These are phyloP conservation scores for Fusarium poae DNA, from an alignment of 2,329 filamentous ascomycete species.

Conservation along the genomic window DNA sequence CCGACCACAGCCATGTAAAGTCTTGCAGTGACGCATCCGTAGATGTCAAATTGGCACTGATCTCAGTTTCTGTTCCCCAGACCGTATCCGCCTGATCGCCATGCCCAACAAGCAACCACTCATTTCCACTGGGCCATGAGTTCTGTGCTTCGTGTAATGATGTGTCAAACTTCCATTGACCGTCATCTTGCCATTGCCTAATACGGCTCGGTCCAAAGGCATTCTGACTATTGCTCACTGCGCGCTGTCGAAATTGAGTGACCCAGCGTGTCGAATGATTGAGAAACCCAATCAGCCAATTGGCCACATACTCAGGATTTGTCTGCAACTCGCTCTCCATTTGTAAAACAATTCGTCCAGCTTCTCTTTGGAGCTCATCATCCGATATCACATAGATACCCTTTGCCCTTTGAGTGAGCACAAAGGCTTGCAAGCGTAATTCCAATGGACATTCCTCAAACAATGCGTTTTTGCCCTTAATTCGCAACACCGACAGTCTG, in stretches of 20 bases:
- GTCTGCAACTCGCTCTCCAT: conserved; percentile 35
- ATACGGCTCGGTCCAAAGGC: neutral
- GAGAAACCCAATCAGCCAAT: conserved; percentile 29
- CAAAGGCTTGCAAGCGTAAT: conserved; percentile 24
- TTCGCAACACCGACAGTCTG: conserved; percentile 16
- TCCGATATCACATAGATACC: neutral
- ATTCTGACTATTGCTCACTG: conserved; percentile 4
- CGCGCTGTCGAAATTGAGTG: conserved; percentile 17
- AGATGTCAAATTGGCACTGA: neutral
- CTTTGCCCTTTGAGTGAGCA: neutral
- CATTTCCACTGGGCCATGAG: neutral
- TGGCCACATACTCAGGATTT: conserved; percentile 34
- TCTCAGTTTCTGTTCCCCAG: neutral
- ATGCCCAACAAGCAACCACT: neutral
- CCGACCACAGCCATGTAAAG: conserved; percentile 11
- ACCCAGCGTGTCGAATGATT: conserved; percentile 28
- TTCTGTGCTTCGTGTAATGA: neutral
- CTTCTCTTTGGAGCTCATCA: conserved; percentile 25
- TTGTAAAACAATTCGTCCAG: conserved; percentile 19
- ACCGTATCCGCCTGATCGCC: neutral
- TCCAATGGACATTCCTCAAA: conserved; percentile 36
- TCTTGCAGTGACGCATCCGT: neutral
- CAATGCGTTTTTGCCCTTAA: conserved; percentile 35
- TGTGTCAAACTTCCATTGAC: neutral
- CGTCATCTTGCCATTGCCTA: neutral